Conservation (phyloP, 768 basidiomycete genomes). For the Pleurotus sapidus region DNA sequence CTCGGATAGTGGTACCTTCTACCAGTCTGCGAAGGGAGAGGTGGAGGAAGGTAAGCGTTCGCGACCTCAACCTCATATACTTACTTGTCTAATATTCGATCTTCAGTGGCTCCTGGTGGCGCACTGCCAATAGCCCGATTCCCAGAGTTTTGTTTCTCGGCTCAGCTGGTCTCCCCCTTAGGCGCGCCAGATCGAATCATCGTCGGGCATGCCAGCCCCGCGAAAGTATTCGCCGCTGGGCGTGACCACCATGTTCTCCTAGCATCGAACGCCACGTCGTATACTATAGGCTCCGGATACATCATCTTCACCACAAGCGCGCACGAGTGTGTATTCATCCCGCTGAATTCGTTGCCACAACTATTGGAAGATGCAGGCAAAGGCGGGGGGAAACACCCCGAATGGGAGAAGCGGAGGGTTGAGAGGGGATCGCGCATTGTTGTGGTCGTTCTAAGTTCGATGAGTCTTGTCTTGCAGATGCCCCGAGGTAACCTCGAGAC, state of each 20-base stretch:
- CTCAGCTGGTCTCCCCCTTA: constrained; percentile 26
- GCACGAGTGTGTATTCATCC: constrained; percentile 78
- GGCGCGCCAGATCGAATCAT: constrained; percentile 30
- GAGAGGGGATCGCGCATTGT: constrained; percentile 92
- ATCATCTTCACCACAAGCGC: constrained; percentile 82
- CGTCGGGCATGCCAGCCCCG: constrained; percentile 62
- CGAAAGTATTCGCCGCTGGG: constrained; percentile 57
- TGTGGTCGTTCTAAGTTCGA: constrained; percentile 79
- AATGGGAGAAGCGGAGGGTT: constrained; percentile 74
- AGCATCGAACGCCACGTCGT: constrained; percentile 64
- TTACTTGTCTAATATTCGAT: background rate
- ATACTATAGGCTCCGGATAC: constrained; percentile 69
- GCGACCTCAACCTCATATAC: background rate
- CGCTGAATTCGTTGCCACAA: constrained; percentile 34
- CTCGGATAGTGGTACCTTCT: constrained; percentile 26
- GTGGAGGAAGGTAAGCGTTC: constrained; percentile 40
- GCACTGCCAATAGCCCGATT: constrained; percentile 33
- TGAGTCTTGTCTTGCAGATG: constrained; percentile 95
- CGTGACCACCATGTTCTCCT: constrained; percentile 24
- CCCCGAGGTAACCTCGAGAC: constrained; percentile 96
- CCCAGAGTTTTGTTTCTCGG: constrained; percentile 58
- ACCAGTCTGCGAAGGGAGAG: constrained; percentile 46
- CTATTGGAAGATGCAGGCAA: constrained; percentile 21
- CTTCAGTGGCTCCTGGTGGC: no score
- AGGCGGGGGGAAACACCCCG: constrained; percentile 25